Evolutionary conservation across 257 asterid species (phyloP), one percentile per base, ranked within the genome.

Genomic region (Datura wrightii): DNA sequence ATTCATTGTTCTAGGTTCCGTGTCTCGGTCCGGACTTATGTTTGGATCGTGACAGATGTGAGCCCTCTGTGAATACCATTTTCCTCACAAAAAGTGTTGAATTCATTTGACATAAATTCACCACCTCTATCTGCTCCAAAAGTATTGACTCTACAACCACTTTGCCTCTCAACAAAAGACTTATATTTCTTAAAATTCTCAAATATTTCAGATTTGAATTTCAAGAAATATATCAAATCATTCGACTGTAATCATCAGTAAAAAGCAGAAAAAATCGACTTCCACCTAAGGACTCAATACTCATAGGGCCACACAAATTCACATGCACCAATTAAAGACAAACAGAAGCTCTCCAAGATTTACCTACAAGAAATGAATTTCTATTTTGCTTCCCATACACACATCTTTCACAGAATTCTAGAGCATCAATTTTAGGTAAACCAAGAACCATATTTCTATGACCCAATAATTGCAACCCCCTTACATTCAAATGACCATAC

Each of bases 381-480:
- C 55, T 66, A 6, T 31, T 4, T 83, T 83, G 24, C 7, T 69
- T 83, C 8, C 85, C 58, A 24, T 76, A 76, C 1, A 76, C n/a
- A 10, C 66, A 60, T 0, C 65, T 65, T 19, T 84, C 83, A 60
- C 66, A 84, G 4, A 74, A 54, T 1, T 36, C 79, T 14, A 76
- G 24, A 15, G 18, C 1, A 2, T 31, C 24, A 70, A 86, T 50
- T 52, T 14, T 36, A 0, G 86, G 86, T 16, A 76, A 8, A 24
- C 31, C 31, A 24, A 24, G 31, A 0, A 24, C 31, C 31, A 24
- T 24, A 24, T 24, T 24, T 24, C 0, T 24, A 24, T 24, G 31
- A 24, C 31, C 31, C 31, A 24, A 24, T 24, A 24, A 24, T 24
- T 24, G 31, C 31, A 24, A 24, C 31, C 31, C 31, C 31, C 31